A percentile compares a stretch with the other conserved stretches of the same genome.
Conservation (phyloP, 2,329 filamentous ascomycete genomes). For the Colletotrichum sp. region DNA sequence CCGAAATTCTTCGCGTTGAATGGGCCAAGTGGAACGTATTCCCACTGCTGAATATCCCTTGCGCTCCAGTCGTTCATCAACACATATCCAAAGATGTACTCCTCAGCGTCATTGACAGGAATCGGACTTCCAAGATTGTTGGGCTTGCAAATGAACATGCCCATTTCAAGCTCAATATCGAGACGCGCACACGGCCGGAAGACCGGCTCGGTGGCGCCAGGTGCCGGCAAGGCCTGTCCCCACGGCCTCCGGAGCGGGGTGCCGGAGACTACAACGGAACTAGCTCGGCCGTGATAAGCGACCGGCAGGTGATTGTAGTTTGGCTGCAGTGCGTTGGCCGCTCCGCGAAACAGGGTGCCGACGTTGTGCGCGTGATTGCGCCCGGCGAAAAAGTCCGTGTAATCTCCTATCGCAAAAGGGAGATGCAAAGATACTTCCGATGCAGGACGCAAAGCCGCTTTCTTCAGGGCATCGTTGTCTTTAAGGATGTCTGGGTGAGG, state of each 20-base stretch:
- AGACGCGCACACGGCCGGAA: conserved; percentile 65
- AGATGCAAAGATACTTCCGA: conserved; percentile 62
- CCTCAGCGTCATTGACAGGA: conserved; percentile 66
- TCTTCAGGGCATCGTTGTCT: neutral
- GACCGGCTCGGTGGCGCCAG: conserved; percentile 57
- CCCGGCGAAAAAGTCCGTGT: conserved; percentile 81
- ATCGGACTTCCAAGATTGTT: conserved; percentile 72
- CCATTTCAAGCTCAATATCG: conserved; percentile 81
- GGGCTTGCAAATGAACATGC: conserved; percentile 71
- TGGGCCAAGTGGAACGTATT: conserved; percentile 66
- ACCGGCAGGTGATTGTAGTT: conserved; percentile 79
- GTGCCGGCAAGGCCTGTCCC: conserved; percentile 52
- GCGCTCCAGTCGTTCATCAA: conserved; percentile 71
- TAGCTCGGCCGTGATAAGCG: conserved; percentile 75
- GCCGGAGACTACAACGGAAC: conserved; percentile 72
- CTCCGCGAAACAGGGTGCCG: conserved; percentile 70
- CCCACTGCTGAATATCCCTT: conserved; percentile 64
- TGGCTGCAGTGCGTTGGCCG: conserved; percentile 72
- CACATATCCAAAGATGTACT: conserved; percentile 74
- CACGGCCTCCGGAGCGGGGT: conserved; percentile 70
- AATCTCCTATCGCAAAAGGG: conserved; percentile 76
- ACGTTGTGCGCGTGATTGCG: conserved; percentile 70
- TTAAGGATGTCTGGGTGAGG: conserved; percentile 22
- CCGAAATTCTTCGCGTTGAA: conserved; percentile 67
- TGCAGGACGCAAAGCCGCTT: neutral